These are phyloP conservation scores for Solanum pinnatisectum DNA, from an alignment of 257 asterid species.

Conservation along the genomic window DNA sequence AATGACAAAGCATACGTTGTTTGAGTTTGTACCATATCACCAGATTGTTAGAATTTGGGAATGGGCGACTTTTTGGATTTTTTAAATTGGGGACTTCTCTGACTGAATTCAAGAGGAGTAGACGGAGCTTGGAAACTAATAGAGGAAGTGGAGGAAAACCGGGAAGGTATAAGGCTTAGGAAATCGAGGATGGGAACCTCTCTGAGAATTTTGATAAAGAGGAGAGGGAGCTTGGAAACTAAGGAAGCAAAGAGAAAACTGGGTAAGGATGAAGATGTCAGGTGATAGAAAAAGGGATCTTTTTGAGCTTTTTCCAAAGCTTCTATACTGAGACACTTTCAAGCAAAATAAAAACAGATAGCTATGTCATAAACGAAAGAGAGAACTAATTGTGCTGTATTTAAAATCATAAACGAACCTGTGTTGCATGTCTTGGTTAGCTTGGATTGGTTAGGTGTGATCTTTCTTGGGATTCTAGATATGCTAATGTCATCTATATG, in stretches of 20 bases:
- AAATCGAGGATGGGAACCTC: neutral
- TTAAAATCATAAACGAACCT: neutral
- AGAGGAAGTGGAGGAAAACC: neutral
- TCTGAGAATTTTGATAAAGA: neutral
- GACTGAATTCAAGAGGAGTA: neutral
- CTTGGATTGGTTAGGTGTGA: neutral
- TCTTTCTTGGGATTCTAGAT: neutral
- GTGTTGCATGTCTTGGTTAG: neutral
- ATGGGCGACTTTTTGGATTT: neutral
- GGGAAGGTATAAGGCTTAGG: neutral
- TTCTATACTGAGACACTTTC: neutral
- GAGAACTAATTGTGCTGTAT: neutral
- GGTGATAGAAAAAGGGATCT: neutral
- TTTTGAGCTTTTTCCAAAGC: neutral
- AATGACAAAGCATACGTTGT: neutral
- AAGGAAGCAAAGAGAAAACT: neutral
- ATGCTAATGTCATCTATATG: neutral
- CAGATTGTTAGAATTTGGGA: neutral
- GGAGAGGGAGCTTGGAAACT: neutral
- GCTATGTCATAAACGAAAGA: neutral
- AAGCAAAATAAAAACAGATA: neutral
- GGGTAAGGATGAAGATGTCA: neutral
- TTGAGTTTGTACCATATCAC: neutral
- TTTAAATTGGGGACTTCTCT: neutral
- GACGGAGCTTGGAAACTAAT: neutral